Evolutionary conservation across 2,329 filamentous ascomycete genomes (phyloP).

Genomic region (Mycosphaerella sp.): DNA sequence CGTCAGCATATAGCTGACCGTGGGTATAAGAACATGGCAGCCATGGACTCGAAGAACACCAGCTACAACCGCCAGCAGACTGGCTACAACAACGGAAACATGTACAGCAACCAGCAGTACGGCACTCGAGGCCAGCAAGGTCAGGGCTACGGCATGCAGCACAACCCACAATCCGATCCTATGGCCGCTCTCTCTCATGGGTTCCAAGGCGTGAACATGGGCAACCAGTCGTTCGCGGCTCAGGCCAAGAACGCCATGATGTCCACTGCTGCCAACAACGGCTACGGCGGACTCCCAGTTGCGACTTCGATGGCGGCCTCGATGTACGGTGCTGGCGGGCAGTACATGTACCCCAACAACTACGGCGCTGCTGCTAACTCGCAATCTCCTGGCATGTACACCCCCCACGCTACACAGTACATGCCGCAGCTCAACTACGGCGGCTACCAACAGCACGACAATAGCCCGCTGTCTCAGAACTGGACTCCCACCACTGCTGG

Average conservation of each 20-base stretch:
- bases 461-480: conserved; percentile 43
- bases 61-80: conserved; percentile 29
- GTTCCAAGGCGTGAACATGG: conserved; percentile 38
- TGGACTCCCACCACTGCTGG: conserved; percentile 42
- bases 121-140: conserved; percentile 27
- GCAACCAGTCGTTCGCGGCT: conserved; percentile 32
- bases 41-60: conserved; percentile 33
- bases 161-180: conserved; percentile 27
- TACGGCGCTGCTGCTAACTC: conserved; percentile 27
- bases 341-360: conserved; percentile 32
- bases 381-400: conserved; percentile 42
- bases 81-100: conserved; percentile 29
- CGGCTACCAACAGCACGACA: conserved; percentile 42
- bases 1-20: conserved; percentile 20
- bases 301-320: conserved; percentile 27
- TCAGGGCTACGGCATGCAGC: conserved; percentile 34
- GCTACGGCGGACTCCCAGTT: conserved; percentile 28
- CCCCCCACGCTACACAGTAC: conserved; percentile 38
- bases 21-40: conserved; percentile 27
- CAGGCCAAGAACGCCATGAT: conserved; percentile 35
- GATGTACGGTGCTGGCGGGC: conserved; percentile 30
- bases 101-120: conserved; percentile 31
- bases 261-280: conserved; percentile 25
- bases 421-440: conserved; percentile 41
- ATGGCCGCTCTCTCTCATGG: conserved; percentile 36